Evolutionary conservation across 2,329 filamentous ascomycete species (phyloP).

Genomic region (Tolypocladium ovalisporum): DNA sequence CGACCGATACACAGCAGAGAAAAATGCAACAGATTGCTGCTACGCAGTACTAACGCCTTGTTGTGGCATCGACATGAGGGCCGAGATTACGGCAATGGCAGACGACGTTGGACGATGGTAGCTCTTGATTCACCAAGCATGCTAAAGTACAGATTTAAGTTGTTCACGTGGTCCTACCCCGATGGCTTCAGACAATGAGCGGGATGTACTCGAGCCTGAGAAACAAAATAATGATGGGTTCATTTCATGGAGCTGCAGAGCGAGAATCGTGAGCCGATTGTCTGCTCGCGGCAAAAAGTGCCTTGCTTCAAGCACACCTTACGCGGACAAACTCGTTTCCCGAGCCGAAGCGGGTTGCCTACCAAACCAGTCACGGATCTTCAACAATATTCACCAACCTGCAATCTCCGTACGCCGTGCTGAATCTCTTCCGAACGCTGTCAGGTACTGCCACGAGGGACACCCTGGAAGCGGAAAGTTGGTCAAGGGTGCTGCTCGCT

Average conservation of each 20-base stretch:
- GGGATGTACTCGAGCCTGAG: background rate
- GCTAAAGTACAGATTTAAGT: background rate
- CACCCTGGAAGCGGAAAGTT: background rate
- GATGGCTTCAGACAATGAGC: background rate
- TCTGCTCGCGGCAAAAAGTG: background rate
- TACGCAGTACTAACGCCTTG: background rate
- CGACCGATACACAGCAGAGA: no score
- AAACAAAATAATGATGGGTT: no score
- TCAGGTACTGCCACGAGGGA: background rate
- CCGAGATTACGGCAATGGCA: background rate
- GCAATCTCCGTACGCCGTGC: background rate
- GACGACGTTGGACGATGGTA: background rate
- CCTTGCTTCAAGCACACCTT: background rate
- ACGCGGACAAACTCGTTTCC: background rate
- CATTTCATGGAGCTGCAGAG: background rate
- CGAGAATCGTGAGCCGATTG: background rate
- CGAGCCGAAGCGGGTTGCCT: background rate
- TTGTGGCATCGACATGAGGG: background rate
- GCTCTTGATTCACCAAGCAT: no score
- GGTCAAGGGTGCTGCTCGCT: background rate
- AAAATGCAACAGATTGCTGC: background rate
- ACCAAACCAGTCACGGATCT: background rate
- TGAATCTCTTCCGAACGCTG: background rate
- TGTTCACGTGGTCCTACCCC: background rate
- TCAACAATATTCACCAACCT: no score